Evolutionary conservation across 768 basidiomycete genomes (phyloP), one percentile per base, ranked within the genome.

Genomic region (Phaeolepiota aurea): DNA sequence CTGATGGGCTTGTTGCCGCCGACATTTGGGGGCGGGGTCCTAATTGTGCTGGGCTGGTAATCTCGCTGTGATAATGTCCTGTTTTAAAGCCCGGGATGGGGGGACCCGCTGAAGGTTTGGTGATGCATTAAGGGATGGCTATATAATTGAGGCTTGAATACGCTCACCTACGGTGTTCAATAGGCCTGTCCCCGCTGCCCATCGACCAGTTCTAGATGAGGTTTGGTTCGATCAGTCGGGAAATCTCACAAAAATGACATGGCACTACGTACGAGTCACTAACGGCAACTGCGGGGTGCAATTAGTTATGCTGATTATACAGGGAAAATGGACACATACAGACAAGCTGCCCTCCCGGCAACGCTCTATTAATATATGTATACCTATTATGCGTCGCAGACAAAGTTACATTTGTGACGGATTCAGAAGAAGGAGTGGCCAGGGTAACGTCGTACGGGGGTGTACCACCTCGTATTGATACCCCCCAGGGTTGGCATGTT

Each of bases 401-500:
- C 52, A 69, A 50, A 4, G 63, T 62, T 18, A 63, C 57, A 44
- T 68, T 66, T 14, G 62, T 66, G 20, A 66, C 52, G 12, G 57
- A 48, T 2, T 62, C 56, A 0, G 63, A 57, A 31, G 52, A 52
- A 12, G 62, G 31, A 3, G 60, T 56, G 20, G 56, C 59, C 4
- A 72, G 37, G 0, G 60, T 57, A 9, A 72, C 42, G 13, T 52
- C 61, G 49, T 69, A 70, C 1, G 70, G 74, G 28, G 61, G 59
- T 1, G 50, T 50, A 11, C 67, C 69, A 16, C 66, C 69, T 3
- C 45, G 56, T 40, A 71, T 55, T 5, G 53, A 58, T 10, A 69
- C 44, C 2, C 66, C 62, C 68, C 69, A 69, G 3, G 61, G 59
- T 25, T 65, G 50, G 42, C 70, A 74, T 13, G 69, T 65, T 10